Evolutionary conservation across 164 flowering plant species (phyloP), one percentile per base, ranked within the genome.

Genomic region (Vitis riparia): DNA sequence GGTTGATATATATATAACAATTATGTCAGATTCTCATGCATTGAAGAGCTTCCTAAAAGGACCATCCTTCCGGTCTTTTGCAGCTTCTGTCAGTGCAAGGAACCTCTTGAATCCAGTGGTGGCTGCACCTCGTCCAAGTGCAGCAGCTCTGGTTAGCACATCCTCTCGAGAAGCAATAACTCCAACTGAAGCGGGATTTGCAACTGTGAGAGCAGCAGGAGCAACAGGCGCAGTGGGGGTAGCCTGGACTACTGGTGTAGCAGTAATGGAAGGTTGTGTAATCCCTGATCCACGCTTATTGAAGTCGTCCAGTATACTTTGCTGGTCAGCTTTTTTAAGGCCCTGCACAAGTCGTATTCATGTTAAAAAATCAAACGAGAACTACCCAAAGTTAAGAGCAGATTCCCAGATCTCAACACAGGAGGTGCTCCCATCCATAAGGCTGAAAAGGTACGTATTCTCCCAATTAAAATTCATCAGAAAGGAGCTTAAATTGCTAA

Each of bases 71-170:
- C 96, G 63, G 68, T 95, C 98, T 78, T 91, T 95, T 48, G 97
- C 98, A 23, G 99, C 96, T 76, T 95, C 99, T 11, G 99, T 95
- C 51, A 95, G 78, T 47, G 99, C 99, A 67, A 95, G 89, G 77
- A 93, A 90, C 73, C 94, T 84, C 79, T 92, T 92, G 82, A 95
- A 93, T 2, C 98, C 98, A 9, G 94, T 93, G 11, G 97, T 90
- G 49, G 97, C 97, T 11, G 98, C 98, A 64, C 97, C 99, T 64
- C 97, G 82, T 56, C 99, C 99, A 1, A 95, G 91, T 37, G 99
- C 99, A 68, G 99, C 98, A 12, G 99, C 99, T 73, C 99, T 77
- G 44, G 97, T 83, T 49, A 95, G 82, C 49, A 95, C 93, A 70
- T 95, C 99, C 82, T 95, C 99, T 37, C 93, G 71, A 23, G 94